phyloP scores from a whole-genome alignment of 495 filamentous ascomycete genomes.

The Immersiella caudata region DNA sequence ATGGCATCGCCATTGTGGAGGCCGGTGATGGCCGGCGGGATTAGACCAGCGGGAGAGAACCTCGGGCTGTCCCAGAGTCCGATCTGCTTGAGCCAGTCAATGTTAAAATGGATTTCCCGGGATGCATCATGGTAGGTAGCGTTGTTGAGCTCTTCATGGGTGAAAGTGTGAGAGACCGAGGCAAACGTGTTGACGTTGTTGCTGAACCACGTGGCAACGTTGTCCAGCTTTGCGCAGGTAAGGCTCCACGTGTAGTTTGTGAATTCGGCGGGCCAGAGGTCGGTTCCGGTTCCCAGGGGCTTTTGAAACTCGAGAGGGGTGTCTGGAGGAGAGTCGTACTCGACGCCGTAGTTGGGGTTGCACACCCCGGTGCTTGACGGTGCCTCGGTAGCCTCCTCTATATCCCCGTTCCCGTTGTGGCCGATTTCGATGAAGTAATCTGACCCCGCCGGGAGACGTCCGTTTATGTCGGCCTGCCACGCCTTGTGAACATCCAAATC shows the following conservation, averaged over 20 bases:
- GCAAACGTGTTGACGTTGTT: conserved; percentile 58
- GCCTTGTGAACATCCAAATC: conserved; percentile 53
- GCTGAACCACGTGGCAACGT: conserved; percentile 55
- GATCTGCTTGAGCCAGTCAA: conserved; percentile 58
- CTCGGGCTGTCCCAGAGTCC: conserved; percentile 46
- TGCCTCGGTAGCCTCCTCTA: conserved; percentile 45
- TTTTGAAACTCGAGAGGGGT: conserved; percentile 60
- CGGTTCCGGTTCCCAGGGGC: conserved; percentile 57
- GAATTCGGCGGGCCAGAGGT: conserved; percentile 56
- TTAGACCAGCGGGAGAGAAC: conserved; percentile 58
- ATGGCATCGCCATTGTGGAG: conserved; percentile 67
- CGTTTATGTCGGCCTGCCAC: conserved; percentile 56
- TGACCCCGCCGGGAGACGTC: conserved; percentile 58
- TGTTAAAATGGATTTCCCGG: conserved; percentile 64
- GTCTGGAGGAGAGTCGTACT: conserved; percentile 46
- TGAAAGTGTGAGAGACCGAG: conserved; percentile 65
- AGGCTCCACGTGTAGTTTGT: conserved; percentile 52
- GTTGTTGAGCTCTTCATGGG: conserved; percentile 62
- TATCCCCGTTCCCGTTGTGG: conserved; percentile 66
- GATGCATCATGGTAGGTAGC: conserved; percentile 60
- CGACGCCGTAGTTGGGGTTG: conserved; percentile 27
- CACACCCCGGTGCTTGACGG: conserved; percentile 20
- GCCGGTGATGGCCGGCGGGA: conserved; percentile 67
- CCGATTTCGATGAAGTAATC: conserved; percentile 60
- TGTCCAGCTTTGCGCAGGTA: conserved; percentile 52